Evolutionary conservation across 139 green algal genomes (phyloP), one percentile per base, ranked within the genome.

Genomic region (Choricystis sp.): DNA sequence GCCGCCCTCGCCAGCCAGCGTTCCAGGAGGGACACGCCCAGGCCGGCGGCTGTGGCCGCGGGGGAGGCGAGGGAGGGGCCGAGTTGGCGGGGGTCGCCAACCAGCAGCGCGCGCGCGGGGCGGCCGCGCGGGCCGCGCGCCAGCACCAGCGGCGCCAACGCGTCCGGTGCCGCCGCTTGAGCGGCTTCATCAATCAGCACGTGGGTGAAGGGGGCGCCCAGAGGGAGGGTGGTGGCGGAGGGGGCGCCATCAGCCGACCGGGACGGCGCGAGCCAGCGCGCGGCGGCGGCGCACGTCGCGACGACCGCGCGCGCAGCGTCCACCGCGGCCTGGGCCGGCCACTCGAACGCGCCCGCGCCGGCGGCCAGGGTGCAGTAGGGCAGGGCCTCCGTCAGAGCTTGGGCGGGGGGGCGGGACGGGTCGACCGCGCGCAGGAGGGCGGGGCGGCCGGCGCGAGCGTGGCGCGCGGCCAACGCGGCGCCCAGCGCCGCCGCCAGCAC

Each of bases 31-130:
- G 74, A 84, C 3, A 56, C 66, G n/a, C 57, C 62, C 21, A 90
- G 83, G 25, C 83, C 81, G 57, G 29, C 57, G 0, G 57, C 27
- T 25, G 67, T 61, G 19, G 76, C 72, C 3, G 58, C 49, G 57
- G 57, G 59, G 1, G 67, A 83, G 25, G 70, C 75, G 19, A 88
- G 63, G 23, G 89, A 62, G 0, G 85, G 83, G 0, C 81, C 81
- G 29, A 92, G 77, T 79, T 92, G 85, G 26, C 74, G 70, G 0
- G 85, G 81, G 62, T 92, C 85, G 2, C 84, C 84, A 19, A 76
- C 81, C 21, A 93, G 66, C 56, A 93, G 61, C 14, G 61, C 70
- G 5, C 62, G 68, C 59, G 62, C 69, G 23, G 57, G 49, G 0
- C 19, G n/a, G 24, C 24, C 0, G 52, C 30, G 3, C 19, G 56